These are phyloP conservation scores for Candida odintsovae DNA, from an alignment of 805 yeast genomes.

Conservation along the genomic window DNA sequence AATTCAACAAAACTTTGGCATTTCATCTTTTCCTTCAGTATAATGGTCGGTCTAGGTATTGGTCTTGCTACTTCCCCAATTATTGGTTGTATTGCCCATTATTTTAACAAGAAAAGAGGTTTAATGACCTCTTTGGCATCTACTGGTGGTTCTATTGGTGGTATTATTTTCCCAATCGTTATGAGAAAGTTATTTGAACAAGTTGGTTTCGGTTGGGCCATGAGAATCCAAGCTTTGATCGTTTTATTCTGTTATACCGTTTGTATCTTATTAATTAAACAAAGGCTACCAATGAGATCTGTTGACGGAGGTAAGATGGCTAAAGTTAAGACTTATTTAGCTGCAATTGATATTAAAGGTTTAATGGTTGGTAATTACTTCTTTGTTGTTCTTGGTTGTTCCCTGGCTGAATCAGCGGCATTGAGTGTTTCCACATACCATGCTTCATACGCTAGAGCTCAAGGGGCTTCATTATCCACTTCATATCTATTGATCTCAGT, in stretches of 20 bases:
- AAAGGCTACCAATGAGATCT: conserved; percentile 31
- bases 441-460: conserved; percentile 43
- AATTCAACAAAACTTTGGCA: conserved; percentile 48
- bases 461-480: conserved; percentile 35
- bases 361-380: conserved; percentile 40
- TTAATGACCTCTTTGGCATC: conserved; percentile 43
- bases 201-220: conserved; percentile 53
- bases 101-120: conserved; percentile 56
- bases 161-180: conserved; percentile 47
- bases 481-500: conserved; percentile 42
- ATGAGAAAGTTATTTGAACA: conserved; percentile 38
- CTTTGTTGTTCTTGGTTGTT: conserved; percentile 37
- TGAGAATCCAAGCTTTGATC: conserved; percentile 44
- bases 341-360: conserved; percentile 30
- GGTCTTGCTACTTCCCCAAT: conserved; percentile 54
- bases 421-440: conserved; percentile 41
- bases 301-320: conserved; percentile 21
- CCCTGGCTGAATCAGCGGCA: conserved; percentile 41
- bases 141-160: conserved; percentile 51
- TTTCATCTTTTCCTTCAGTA: conserved; percentile 51
- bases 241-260: conserved; percentile 30
- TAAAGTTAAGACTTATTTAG: conserved; percentile 21
- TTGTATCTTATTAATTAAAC: conserved; percentile 32
- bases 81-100: conserved; percentile 56
- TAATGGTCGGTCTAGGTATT: conserved; percentile 50